Evolutionary conservation across 164 flowering plant genomes (phyloP).

Genomic region (Annona cherimola): DNA sequence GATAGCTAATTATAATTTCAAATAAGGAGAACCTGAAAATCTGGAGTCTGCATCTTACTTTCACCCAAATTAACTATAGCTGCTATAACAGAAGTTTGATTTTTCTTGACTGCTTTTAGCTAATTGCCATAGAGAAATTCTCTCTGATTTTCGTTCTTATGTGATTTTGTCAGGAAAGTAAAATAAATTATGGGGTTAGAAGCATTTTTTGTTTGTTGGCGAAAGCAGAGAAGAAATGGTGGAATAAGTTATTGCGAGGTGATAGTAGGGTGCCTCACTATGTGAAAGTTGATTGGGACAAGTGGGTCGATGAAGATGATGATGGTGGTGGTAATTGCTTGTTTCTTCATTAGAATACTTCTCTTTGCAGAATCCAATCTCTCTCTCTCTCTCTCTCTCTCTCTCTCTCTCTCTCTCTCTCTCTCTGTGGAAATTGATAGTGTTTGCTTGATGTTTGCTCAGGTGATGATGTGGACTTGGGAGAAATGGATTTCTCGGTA

Average conservation of each 20-base stretch:
- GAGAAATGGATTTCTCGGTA: constrained; percentile 96
- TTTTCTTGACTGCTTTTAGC: background rate
- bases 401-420: background rate
- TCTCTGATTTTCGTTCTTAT: background rate
- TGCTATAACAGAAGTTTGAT: background rate
- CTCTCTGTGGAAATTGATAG: background rate
- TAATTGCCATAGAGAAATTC: background rate
- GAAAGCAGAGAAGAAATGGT: constrained; percentile 89
- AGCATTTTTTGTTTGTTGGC: constrained; percentile 65
- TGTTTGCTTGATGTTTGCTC: constrained; percentile 10
- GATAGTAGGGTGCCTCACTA: constrained; percentile 67
- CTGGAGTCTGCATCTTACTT: too few relatives aligned
- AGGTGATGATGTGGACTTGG: constrained; percentile 64
- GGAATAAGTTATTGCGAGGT: constrained; percentile 69
- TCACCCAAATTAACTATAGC: background rate
- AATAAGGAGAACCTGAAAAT: too few relatives aligned
- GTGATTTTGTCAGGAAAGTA: constrained; percentile 56
- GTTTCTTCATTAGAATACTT: background rate
- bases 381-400: background rate
- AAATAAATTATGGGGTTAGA: constrained; percentile 64
- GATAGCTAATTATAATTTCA: too few relatives aligned
- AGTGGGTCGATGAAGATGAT: constrained; percentile 96
- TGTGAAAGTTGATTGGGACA: constrained; percentile 93
- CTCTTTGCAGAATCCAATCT: background rate
- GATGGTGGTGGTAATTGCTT: constrained; percentile 36